Evolutionary conservation across 495 filamentous ascomycete genomes (phyloP).

Genomic region (Aspergillus saccharolyticus): DNA sequence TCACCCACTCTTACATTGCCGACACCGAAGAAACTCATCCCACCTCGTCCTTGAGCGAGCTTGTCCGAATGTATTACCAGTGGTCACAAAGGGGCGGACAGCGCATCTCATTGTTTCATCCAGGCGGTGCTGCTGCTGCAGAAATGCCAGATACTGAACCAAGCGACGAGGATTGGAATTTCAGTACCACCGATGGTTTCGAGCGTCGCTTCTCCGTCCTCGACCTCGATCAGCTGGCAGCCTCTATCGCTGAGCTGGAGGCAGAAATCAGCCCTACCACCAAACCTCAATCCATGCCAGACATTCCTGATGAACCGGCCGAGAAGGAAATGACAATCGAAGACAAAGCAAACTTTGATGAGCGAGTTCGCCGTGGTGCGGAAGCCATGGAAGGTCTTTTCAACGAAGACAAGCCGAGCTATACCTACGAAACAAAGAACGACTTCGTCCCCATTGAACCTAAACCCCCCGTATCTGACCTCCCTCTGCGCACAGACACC

Average conservation of each 20-base stretch:
- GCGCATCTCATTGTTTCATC: conserved; percentile 74
- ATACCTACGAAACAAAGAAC: conserved; percentile 45
- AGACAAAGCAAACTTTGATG: conserved; percentile 43
- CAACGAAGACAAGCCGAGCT: conserved; percentile 41
- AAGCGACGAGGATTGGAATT: conserved; percentile 74
- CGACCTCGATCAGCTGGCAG: conserved; percentile 43
- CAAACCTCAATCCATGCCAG: conserved; percentile 19
- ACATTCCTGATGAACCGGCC: conserved; percentile 21
- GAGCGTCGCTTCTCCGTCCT: conserved; percentile 54
- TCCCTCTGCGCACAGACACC: conserved; percentile 47
- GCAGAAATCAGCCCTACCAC: conserved; percentile 28
- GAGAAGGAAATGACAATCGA: conserved; percentile 31
- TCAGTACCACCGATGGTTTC: conserved; percentile 82
- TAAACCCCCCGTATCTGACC: conserved; percentile 34
- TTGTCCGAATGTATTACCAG: conserved; percentile 74
- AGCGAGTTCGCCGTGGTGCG: conserved; percentile 45
- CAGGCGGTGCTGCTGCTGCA: conserved; percentile 66
- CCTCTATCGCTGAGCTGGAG: conserved; percentile 37
- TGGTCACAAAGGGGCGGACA: conserved; percentile 86
- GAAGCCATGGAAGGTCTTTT: conserved; percentile 47
- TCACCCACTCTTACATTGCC: conserved; percentile 44
- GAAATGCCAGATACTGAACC: conserved; percentile 44
- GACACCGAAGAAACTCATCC: conserved; percentile 65
- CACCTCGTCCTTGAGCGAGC: conserved; percentile 58
- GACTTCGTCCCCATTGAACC: conserved; percentile 41